Conservation (phyloP, 1,284 basidiomycete genomes). For the Taiwanofungus camphoratus region DNA sequence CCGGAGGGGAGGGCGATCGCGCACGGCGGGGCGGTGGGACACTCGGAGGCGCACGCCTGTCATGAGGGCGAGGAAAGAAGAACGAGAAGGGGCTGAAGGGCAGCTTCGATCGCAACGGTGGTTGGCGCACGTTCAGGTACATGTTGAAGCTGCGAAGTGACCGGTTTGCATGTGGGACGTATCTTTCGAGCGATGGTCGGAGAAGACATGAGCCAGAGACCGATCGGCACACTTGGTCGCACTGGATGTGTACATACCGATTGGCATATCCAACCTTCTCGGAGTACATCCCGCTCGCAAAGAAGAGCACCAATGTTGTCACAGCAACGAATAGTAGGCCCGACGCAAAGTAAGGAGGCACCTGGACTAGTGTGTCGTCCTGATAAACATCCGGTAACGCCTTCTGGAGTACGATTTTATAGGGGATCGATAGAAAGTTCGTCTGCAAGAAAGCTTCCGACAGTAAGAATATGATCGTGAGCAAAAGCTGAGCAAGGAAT, state of each 20-base stretch:
- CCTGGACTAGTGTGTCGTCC: constrained; percentile 36
- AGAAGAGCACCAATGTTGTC: constrained; percentile 91
- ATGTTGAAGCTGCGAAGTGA: constrained; percentile 92
- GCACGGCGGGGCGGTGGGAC: constrained; percentile 28
- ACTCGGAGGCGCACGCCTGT: constrained; percentile 21
- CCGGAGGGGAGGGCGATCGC: constrained; percentile 34
- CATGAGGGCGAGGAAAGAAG: constrained; percentile 50
- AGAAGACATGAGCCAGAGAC: too few species aligned
- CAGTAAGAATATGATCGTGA: constrained; percentile 66
- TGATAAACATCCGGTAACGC: constrained; percentile 45
- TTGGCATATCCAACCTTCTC: constrained; percentile 97
- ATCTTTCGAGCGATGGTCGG: constrained; percentile 45
- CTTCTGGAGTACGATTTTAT: constrained; percentile 43
- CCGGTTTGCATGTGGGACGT: constrained; percentile 94
- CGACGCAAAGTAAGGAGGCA: constrained; percentile 68
- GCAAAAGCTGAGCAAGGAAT: constrained; percentile 67
- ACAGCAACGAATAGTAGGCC: constrained; percentile 80
- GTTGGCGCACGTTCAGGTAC: constrained; percentile 89
- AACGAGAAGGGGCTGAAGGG: constrained; percentile 61
- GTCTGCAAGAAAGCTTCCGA: constrained; percentile 70
- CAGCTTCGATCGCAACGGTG: constrained; percentile 56
- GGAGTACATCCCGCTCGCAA: constrained; percentile 93
- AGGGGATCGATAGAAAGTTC: constrained; percentile 60
- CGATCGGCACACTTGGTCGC: too few species aligned
- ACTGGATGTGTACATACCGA: constrained; percentile 43